Base-by-base conservation (phyloP, 1,284 basidiomycete genomes). In the Leccinum pallidistipes region DNA sequence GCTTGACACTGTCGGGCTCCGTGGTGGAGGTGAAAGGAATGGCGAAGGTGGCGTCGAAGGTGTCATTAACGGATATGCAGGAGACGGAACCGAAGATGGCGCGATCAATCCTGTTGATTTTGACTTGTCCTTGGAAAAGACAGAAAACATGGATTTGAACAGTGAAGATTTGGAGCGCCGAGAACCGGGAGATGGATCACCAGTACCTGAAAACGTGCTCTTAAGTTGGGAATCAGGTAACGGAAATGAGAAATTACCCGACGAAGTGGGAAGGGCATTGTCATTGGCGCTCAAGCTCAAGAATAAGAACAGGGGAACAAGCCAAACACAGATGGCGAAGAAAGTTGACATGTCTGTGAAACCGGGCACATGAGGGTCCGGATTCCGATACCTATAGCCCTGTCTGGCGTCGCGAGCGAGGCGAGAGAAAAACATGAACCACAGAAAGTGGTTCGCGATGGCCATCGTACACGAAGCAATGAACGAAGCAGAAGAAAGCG, bases 261-360 rank as follows among this genome's bases (percentile, higher is more conserved):
- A 70, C 14, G 83, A 80, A 31, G 80, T 80, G 1, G 95, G 96
- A 12, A 98, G 82, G 2, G 94, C 92, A 70, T 97, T 94, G 73
- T 98, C 96, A 67, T 97, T 97, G 10, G 95, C 95, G 67, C 93
- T 96, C 60, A 98, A 79, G 71, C 94, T 96, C 65, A 97, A 78
- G 81, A 97, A 98, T 27, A 98, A 77, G 77, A 95, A 97, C 32
- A 97, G 76, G 7, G 95, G 94, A 16, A 90, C 87, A 57, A 95
- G 85, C 95, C 95, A 98, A 5, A 98, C 91, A 76, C 94, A 97
- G 29, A 95, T 78, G 1, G 87, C 94, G 71, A 97, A 97, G 78
- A 96, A 97, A 3, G 93, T 91, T 16, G 95, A 92, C 56, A 97
- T 92, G 69, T 97, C 95, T 58, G 87, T 83, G 73, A 97, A 96